Percentiles rank a stretch among this genome's conserved stretches.
Conservation (phyloP, 345 rosid species). For the Eucalyptus tenuipes region DNA sequence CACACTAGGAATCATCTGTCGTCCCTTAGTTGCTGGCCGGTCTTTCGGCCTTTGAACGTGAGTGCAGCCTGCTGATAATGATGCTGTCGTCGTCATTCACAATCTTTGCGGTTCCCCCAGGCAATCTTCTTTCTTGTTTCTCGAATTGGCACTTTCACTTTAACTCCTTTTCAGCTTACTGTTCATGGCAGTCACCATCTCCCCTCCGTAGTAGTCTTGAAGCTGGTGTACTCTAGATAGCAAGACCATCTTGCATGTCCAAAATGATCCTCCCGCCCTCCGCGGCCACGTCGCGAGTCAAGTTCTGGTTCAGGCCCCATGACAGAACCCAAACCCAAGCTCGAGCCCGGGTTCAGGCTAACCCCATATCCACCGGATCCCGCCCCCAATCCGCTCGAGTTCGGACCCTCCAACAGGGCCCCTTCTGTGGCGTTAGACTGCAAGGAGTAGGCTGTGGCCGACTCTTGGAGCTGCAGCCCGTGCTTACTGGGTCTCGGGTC, state of each 20-base stretch:
- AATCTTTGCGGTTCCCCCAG: neutral
- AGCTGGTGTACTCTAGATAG: neutral
- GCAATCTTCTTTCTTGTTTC: neutral
- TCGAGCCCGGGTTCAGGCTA: neutral
- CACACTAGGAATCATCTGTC: neutral
- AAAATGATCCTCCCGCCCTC: neutral
- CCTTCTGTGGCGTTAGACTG: neutral
- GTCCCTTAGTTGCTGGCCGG: neutral
- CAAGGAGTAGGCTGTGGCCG: neutral
- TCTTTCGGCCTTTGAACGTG: neutral
- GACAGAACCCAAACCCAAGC: neutral
- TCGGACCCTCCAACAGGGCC: neutral
- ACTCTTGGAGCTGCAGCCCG: neutral
- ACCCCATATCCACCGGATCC: neutral
- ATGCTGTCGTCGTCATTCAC: neutral
- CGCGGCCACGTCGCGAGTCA: neutral
- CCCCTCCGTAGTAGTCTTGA: neutral
- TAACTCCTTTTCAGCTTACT: neutral
- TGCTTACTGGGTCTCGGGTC: neutral
- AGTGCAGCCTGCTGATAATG: neutral
- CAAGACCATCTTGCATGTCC: neutral
- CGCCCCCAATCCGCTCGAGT: neutral
- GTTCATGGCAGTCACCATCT: neutral
- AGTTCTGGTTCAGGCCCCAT: neutral
- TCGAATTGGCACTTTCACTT: neutral